Conservation (phyloP, 768 basidiomycete genomes). For the Boletus rubroflammeus region DNA sequence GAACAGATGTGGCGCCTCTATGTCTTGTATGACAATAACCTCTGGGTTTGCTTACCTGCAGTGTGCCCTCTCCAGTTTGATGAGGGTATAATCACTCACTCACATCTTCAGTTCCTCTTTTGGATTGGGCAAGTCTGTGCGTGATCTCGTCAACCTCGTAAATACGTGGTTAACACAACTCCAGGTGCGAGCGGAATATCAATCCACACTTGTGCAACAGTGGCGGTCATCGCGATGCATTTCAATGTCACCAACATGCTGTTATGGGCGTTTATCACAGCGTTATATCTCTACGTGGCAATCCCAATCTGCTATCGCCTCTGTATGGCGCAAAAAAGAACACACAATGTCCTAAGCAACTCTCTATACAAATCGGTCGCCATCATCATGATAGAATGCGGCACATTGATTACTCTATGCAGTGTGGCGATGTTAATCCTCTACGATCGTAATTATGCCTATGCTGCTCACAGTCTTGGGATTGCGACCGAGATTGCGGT, state of each 20-base stretch:
- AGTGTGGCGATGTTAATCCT: constrained; percentile 10
- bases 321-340: constrained; percentile 8
- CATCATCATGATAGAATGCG: constrained; percentile 21
- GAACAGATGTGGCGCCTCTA: constrained; percentile 25
- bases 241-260: not conserved
- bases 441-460: not conserved
- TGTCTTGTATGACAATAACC: constrained; percentile 12
- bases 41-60: constrained; percentile 15
- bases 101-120: constrained; percentile 10
- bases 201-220: not conserved
- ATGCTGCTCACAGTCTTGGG: constrained; percentile 6
- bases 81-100: not conserved
- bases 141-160: not conserved
- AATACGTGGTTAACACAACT: not conserved
- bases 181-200: constrained; percentile 4
- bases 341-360: not conserved
- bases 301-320: constrained; percentile 16
- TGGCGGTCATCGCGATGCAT: not conserved
- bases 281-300: constrained; percentile 15
- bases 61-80: constrained; percentile 2
- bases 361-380: constrained; percentile 10
- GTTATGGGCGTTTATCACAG: constrained; percentile 12
- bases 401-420: constrained; percentile 8
- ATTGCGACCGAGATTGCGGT: constrained; percentile 16
- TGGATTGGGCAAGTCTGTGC: constrained; percentile 21